Evolutionary conservation across 2,329 filamentous ascomycete species (phyloP), one percentile per base, ranked within the genome.

Genomic region (Beauveria asiatica): DNA sequence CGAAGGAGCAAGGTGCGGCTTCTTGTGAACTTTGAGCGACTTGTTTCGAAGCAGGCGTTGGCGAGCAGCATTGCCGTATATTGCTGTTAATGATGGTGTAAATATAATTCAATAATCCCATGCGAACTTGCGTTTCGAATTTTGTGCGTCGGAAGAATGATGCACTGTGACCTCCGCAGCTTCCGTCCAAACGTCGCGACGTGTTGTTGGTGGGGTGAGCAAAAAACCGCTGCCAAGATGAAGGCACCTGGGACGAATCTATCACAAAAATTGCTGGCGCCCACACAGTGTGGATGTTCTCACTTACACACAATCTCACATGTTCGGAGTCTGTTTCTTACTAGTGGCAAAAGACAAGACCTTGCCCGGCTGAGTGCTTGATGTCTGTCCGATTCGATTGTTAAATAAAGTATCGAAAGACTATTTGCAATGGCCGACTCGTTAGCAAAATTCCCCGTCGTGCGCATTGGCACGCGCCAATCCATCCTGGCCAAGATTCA

Each of bases 401-500:
- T 16, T 6, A 37, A 13, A 37, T 6, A 37, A 13, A 37, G 11
- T 16, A 37, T 37, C 3, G 3, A 7, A n/a, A 16, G 39, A 3
- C 27, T 13, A 41, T 25, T 4, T 60, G 64, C 41, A 42, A 72
- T 72, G 67, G 63, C 66, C 27, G 66, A 68, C 49, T 30, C 66
- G 30, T 61, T 69, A 55, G 51, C 61, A 60, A 42, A n/a, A 53
- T 63, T 44, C 76, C 68, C 52, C 77, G 81, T 55, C 81, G 53
- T 93, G 74, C 84, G 84, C 65, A 87, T 97, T 66, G 94, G 94
- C 74, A 96, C 92, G 44, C 89, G 94, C 69, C 86, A 88, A 70
- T 97, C 92, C 21, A 83, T 87, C 50, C 86, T 99, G 56, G 94
- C 94, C 51, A 80, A 96, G 61, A 80, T 88, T 44, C 94, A 99